Evolutionary conservation across 768 basidiomycete species (phyloP).

Genomic region (Kwoniella dejecticola): DNA sequence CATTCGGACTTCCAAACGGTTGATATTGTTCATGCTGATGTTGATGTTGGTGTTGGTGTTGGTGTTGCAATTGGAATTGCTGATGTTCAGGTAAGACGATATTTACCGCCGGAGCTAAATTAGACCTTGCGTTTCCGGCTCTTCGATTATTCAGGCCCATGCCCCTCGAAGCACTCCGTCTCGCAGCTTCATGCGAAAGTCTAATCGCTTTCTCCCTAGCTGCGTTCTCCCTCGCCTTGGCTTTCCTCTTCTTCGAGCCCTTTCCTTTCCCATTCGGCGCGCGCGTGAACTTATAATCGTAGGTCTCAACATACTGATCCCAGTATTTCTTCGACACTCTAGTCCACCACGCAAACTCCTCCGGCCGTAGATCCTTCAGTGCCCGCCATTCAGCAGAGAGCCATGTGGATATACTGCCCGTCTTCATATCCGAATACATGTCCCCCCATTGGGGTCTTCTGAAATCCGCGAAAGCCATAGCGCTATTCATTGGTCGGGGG

Average conservation of each 20-base stretch:
- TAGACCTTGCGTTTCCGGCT: background rate
- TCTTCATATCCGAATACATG: constrained; percentile 16
- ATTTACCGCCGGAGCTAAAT: constrained; percentile 8
- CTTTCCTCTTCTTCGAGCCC: constrained; percentile 13
- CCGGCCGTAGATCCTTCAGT: constrained; percentile 8
- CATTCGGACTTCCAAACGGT: constrained; percentile 11
- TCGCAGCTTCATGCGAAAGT: constrained; percentile 10
- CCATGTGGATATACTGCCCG: constrained; percentile 12
- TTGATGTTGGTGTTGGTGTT: constrained; percentile 1
- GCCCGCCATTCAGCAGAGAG: constrained; percentile 18
- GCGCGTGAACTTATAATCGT: constrained; percentile 16
- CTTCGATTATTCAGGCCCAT: background rate
- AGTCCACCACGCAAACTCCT: constrained; percentile 15
- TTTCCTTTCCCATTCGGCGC: constrained; percentile 21
- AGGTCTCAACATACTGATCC: constrained; percentile 9
- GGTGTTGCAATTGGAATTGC: too few species aligned
- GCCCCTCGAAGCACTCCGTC: background rate
- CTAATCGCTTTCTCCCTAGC: constrained; percentile 15
- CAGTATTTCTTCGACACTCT: constrained; percentile 10
- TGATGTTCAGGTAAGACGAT: constrained; percentile 9
- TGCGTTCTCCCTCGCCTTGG: constrained; percentile 15
- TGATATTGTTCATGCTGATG: constrained; percentile 1
- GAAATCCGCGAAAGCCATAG: constrained; percentile 9
- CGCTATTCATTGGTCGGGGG: constrained; percentile 16
- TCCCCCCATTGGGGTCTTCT: constrained; percentile 19